Conservation (phyloP, 176 grass and related monocot genomes). For the Oryza nivara region DNA sequence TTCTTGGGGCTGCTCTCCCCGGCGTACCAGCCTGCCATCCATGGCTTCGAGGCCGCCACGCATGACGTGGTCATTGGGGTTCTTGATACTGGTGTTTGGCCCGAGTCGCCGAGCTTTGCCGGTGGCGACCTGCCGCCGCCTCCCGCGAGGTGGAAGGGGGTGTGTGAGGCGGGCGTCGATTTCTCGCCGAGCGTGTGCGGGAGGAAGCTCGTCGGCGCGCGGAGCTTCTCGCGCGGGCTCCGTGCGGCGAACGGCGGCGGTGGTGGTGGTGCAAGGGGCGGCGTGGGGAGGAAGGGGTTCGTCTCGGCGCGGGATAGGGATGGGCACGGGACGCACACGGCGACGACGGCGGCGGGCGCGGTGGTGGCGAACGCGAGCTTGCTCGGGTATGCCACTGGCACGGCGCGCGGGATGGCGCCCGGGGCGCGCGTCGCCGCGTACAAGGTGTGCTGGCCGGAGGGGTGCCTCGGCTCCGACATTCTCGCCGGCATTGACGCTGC, state of each 20-base stretch:
- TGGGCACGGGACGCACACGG: slow-evolving; percentile 93
- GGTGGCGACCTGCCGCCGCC: slow-evolving; percentile 52
- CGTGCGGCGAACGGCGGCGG: slow-evolving; percentile 50
- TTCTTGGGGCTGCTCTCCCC: slow-evolving; percentile 71
- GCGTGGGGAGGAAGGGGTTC: slow-evolving; percentile 39
- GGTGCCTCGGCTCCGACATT: slow-evolving; percentile 90
- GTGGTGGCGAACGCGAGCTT: slow-evolving; percentile 83
- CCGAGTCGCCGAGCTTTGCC: slow-evolving; percentile 76
- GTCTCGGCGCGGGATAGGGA: slow-evolving; percentile 79
- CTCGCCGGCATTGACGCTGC: slow-evolving; percentile 87
- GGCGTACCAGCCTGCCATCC: slow-evolving; percentile 51
- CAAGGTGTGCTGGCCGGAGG: slow-evolving; percentile 90
- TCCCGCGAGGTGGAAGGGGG: slow-evolving; percentile 72
- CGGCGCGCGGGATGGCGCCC: slow-evolving; percentile 83
- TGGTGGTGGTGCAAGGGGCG: background rate
- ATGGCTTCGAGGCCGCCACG: slow-evolving; percentile 57
- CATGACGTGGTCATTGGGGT: slow-evolving; percentile 85
- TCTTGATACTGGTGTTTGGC: slow-evolving; percentile 93
- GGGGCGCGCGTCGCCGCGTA: slow-evolving; percentile 87
- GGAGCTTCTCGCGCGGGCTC: slow-evolving; percentile 88
- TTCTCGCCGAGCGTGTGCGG: slow-evolving; percentile 71
- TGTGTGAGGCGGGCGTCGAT: slow-evolving; percentile 86
- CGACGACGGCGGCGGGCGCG: slow-evolving; percentile 71
- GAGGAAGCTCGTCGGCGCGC: slow-evolving; percentile 78
- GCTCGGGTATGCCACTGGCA: slow-evolving; percentile 84